Conservation (phyloP, 2,329 filamentous ascomycete genomes). For the Fusarium udum region DNA sequence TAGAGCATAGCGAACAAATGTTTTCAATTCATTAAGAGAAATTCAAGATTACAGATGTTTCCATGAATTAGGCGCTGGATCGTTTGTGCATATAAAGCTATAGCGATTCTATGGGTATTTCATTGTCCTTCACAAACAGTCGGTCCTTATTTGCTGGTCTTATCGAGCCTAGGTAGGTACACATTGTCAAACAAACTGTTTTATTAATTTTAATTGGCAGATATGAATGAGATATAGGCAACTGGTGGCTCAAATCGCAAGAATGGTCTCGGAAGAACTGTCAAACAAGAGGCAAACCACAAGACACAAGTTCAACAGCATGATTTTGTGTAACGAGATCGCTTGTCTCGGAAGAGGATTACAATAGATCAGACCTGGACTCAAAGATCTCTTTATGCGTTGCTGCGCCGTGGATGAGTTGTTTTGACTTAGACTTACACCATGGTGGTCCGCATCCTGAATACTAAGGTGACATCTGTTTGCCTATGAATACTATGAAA, state of each 20-base stretch:
- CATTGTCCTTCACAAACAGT: neutral
- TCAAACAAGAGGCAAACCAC: neutral
- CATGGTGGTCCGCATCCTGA: neutral
- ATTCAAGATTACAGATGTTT: neutral
- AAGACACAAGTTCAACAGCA: neutral
- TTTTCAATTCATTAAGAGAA: fast-evolving
- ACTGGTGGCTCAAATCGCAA: neutral
- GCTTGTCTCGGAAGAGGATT: fast-evolving
- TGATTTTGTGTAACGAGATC: neutral
- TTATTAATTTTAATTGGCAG: neutral
- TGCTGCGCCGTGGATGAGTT: neutral
- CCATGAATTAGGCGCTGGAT: neutral
- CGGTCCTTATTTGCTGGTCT: neutral
- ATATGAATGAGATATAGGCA: neutral
- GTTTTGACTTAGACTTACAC: neutral
- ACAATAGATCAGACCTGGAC: fast-evolving
- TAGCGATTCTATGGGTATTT: neutral
- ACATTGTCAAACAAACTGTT: neutral
- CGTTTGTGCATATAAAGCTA: neutral
- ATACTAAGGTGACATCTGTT: neutral
- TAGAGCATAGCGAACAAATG: fast-evolving
- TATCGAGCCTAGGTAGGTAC: neutral
- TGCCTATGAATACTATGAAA: neutral
- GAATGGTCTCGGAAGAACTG: neutral
- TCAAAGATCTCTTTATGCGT: neutral